A percentile compares a stretch with the other conserved stretches of the same genome.
These are phyloP conservation scores for Fusarium nanum DNA, from an alignment of 2,329 filamentous ascomycete genomes.

Conservation along the genomic window DNA sequence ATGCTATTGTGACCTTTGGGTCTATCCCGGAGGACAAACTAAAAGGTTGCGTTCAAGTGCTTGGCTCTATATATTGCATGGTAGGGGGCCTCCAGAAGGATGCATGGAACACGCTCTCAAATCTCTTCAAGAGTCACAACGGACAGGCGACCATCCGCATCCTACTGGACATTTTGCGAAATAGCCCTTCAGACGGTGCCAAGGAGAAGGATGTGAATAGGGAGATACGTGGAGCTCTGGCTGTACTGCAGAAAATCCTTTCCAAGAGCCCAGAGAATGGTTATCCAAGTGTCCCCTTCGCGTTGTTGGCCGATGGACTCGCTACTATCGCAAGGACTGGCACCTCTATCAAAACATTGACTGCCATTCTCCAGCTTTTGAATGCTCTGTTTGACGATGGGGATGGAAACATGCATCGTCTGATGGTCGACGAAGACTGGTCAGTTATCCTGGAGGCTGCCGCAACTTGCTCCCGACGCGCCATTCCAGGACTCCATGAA, in stretches of 20 bases:
- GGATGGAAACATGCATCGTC: constrained; percentile 63
- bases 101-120: constrained; percentile 76
- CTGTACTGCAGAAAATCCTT: constrained; percentile 72
- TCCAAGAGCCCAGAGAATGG: constrained; percentile 69
- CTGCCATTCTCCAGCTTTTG: constrained; percentile 63
- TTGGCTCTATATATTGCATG: constrained; percentile 78
- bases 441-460: constrained; percentile 69
- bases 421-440: constrained; percentile 75
- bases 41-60: constrained; percentile 73
- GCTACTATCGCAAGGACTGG: constrained; percentile 61
- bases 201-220: constrained; percentile 64
- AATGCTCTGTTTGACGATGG: constrained; percentile 67
- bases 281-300: constrained; percentile 69
- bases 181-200: constrained; percentile 58
- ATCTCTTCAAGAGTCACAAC: constrained; percentile 79
- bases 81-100: constrained; percentile 70
- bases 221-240: constrained; percentile 71
- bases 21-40: constrained; percentile 73
- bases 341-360: constrained; percentile 58
- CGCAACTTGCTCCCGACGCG: constrained; percentile 61
- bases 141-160: constrained; percentile 75
- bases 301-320: constrained; percentile 68
- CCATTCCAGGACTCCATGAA: constrained; percentile 43
- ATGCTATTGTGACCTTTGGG: constrained; percentile 78
- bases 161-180: constrained; percentile 70